Base-by-base conservation (phyloP, 2,329 filamentous ascomycete genomes). In the Rugonectria rugulosa region DNA sequence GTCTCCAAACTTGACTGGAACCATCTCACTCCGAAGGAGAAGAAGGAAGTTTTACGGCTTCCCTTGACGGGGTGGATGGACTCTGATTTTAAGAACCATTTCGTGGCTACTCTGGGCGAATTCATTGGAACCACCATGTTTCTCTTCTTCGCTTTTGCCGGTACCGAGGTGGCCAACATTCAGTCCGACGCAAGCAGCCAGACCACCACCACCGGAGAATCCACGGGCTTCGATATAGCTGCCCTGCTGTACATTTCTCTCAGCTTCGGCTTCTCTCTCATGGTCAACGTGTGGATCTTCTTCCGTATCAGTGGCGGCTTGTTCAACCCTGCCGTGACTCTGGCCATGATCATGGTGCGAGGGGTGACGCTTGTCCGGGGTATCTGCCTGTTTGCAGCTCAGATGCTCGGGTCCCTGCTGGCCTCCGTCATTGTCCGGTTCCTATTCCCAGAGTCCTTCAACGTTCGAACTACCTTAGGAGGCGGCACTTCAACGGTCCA, bases 321-420 rank as follows among this genome's bases (percentile, higher is more conserved):
- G 4, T 74, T 74, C 57, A 74, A 74, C 57, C 72, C 72, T 4
- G 72, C 72, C 9, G 72, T 74, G 17, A 85, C 83, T 0, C 70
- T 86, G 2, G 82, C 78, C 3, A 79, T 85, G 52, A 72, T 77
- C 19, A 71, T 85, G 15, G 77, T 80, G 26, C 78, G 78, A 17
- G 81, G 77, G 3, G 74, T 86, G 26, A 72, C 72, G 6, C 68
- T 75, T 12, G 42, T 77, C 2, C 80, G 83, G 5, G 79, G 77
- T 5, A 47, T 75, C 0, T 71, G 79, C 4, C 68, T 84, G n/a
- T 76, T 83, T 53, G 62, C 75, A 4, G 76, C 82, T 2, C 84
- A 86, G 64, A 68, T 86, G 8, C 59, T 79, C 2, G 83, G 72
- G 1, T 78, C 77, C 2, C 81, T 73, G 57, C 49, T 72, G 20